These are phyloP conservation scores for Fusarium begoniae DNA, from an alignment of 2,329 filamentous ascomycete genomes.

Conservation along the genomic window DNA sequence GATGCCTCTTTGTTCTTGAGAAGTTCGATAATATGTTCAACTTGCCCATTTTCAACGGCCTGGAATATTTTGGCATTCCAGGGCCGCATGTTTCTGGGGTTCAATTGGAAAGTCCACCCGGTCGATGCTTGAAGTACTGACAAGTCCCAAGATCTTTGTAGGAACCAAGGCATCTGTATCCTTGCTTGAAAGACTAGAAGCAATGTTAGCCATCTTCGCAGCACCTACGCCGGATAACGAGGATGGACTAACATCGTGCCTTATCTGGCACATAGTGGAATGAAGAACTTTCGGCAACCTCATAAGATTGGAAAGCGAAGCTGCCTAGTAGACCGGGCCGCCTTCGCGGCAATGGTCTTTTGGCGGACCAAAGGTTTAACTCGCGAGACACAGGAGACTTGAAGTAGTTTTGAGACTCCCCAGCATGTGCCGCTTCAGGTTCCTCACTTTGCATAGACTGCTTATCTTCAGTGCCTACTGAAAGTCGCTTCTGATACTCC, in stretches of 20 bases:
- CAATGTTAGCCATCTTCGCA: rapidly evolving
- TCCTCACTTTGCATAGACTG: rapidly evolving
- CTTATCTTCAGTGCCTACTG: rapidly evolving
- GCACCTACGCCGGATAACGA: rapidly evolving
- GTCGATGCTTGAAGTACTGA: not conserved
- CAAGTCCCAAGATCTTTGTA: slow-evolving; percentile 15
- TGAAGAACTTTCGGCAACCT: rapidly evolving
- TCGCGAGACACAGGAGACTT: rapidly evolving
- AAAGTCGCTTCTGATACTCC: rapidly evolving
- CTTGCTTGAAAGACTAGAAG: not conserved
- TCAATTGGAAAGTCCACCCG: slow-evolving; percentile 19
- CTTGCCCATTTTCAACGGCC: rapidly evolving
- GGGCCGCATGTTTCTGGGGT: not conserved
- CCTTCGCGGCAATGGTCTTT: rapidly evolving
- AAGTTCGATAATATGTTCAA: rapidly evolving
- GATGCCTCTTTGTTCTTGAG: not conserved
- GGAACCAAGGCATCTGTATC: not conserved
- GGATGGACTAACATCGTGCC: not conserved
- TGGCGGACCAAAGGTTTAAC: rapidly evolving
- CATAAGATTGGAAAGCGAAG: not conserved
- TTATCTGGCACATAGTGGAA: not conserved
- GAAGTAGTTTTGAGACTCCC: rapidly evolving
- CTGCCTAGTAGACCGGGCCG: rapidly evolving
- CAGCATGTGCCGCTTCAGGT: rapidly evolving
- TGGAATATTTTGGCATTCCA: rapidly evolving